phyloP scores from a whole-genome alignment of 1,284 basidiomycete species.

The Ustilago sp. region DNA sequence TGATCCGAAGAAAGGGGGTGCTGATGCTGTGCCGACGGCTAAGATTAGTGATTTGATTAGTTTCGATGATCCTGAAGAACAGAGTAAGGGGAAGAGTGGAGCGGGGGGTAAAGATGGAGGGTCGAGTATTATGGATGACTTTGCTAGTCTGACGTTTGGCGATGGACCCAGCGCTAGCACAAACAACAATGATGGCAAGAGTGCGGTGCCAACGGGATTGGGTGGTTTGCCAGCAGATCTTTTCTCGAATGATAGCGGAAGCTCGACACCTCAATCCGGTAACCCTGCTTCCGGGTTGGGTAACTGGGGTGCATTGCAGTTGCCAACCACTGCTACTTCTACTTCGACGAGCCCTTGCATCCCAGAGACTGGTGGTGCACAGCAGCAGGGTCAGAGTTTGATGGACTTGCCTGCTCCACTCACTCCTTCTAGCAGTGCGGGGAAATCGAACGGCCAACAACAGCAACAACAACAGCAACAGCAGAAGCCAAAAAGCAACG shows the following conservation, averaged over 20 bases:
- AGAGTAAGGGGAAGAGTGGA: conserved; percentile 7
- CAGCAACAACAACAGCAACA: conserved; percentile 16
- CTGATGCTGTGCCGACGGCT: conserved; percentile 63
- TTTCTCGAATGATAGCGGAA: conserved; percentile 37
- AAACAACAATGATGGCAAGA: not conserved
- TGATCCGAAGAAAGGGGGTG: conserved; percentile 60
- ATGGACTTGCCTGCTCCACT: conserved; percentile 25
- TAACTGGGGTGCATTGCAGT: conserved; percentile 59
- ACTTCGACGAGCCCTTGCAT: conserved; percentile 37
- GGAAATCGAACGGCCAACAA: conserved; percentile 13
- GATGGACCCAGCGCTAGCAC: conserved; percentile 17
- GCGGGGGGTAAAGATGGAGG: not conserved
- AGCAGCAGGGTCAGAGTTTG: conserved; percentile 5
- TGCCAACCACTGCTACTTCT: conserved; percentile 51
- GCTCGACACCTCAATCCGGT: conserved; percentile 21
- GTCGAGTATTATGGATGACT: conserved; percentile 57
- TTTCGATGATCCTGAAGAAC: conserved; percentile 54
- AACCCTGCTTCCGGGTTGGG: conserved; percentile 45
- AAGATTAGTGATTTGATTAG: conserved; percentile 66
- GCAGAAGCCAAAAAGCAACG: conserved; percentile 37
- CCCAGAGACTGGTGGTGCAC: conserved; percentile 7
- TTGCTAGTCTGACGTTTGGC: conserved; percentile 63
- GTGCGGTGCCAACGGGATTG: conserved; percentile 12
- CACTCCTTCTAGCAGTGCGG: conserved; percentile 9
- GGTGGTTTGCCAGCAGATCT: conserved; percentile 46